Conservation (phyloP, 2,329 filamentous ascomycete genomes). For the Herpotrichia juniperi region DNA sequence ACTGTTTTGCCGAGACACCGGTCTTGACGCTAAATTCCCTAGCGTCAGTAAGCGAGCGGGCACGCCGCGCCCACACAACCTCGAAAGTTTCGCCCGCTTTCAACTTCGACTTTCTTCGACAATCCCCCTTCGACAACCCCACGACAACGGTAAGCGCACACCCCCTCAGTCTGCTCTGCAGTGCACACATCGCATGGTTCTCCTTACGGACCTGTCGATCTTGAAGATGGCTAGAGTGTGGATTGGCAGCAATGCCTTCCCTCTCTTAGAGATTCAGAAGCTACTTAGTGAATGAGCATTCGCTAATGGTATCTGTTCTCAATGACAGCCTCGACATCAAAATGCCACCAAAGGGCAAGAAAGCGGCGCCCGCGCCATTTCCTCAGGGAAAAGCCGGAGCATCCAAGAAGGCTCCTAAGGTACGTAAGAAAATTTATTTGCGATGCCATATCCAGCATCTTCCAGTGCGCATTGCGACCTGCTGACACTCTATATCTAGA, state of each 20-base stretch:
- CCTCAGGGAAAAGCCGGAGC: constrained; percentile 87
- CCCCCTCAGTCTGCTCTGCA: constrained; percentile 36
- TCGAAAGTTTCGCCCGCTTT: neutral
- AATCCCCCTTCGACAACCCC: constrained; percentile 42
- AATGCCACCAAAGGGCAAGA: constrained; percentile 86
- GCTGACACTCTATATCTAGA: constrained; percentile 62
- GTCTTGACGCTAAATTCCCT: neutral
- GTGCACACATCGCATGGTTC: constrained; percentile 39
- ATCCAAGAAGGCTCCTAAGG: constrained; percentile 93
- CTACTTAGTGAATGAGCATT: constrained; percentile 73
- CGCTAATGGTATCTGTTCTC: constrained; percentile 99
- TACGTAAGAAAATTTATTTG: constrained; percentile 57
- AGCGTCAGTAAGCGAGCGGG: neutral
- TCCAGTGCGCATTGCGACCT: constrained; percentile 17
- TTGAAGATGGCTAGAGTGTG: constrained; percentile 47
- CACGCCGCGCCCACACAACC: neutral
- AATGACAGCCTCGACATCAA: constrained; percentile 90
- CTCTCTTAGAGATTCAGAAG: constrained; percentile 46
- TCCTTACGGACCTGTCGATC: constrained; percentile 35
- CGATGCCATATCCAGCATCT: constrained; percentile 7
- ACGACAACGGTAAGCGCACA: constrained; percentile 41
- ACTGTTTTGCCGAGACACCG: neutral
- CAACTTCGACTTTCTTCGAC: constrained; percentile 29
- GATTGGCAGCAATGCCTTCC: constrained; percentile 44
- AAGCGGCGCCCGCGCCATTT: constrained; percentile 87